Conservation (phyloP, 78 protist genomes). For the Speleostelium caveatum region DNA sequence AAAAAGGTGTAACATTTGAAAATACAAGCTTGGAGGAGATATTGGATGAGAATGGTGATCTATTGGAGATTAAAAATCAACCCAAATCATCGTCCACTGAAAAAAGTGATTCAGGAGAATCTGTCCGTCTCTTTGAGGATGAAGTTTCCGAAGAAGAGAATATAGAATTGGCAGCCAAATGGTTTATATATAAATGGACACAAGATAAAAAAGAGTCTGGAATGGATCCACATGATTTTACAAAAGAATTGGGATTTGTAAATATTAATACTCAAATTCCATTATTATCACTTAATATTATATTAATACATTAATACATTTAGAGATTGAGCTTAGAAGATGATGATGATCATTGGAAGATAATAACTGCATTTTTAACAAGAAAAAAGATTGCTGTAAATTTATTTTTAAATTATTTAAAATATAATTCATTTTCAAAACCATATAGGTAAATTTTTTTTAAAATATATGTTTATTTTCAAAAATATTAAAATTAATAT, state of each 20-base stretch:
- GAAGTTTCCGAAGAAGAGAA: slow-evolving; percentile 11
- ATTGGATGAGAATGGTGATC: neutral
- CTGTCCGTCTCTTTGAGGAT: neutral
- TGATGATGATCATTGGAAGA: slow-evolving; percentile 60
- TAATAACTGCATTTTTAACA: slow-evolving; percentile 57
- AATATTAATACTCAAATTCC: neutral
- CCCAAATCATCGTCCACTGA: neutral
- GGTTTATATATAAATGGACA: slow-evolving; percentile 24
- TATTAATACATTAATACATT: neutral
- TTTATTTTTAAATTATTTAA: slow-evolving; percentile 51
- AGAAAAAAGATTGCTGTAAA: slow-evolving; percentile 57
- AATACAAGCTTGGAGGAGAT: neutral
- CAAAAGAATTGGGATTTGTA: slow-evolving; percentile 66
- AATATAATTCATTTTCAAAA: slow-evolving; percentile 25
- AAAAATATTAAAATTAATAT: neutral
- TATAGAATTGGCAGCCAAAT: slow-evolving; percentile 28
- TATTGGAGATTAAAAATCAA: neutral
- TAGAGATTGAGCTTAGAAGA: slow-evolving; percentile 49
- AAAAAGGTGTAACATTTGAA: neutral
- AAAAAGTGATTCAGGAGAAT: neutral
- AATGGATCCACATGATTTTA: slow-evolving; percentile 49
- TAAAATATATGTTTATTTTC: neutral
- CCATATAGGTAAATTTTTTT: too few relatives aligned
- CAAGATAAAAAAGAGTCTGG: slow-evolving; percentile 7
- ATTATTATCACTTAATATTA: neutral